These are phyloP conservation scores for Talinum fruticosum DNA, from an alignment of 148 eudicot species.

Conservation along the genomic window DNA sequence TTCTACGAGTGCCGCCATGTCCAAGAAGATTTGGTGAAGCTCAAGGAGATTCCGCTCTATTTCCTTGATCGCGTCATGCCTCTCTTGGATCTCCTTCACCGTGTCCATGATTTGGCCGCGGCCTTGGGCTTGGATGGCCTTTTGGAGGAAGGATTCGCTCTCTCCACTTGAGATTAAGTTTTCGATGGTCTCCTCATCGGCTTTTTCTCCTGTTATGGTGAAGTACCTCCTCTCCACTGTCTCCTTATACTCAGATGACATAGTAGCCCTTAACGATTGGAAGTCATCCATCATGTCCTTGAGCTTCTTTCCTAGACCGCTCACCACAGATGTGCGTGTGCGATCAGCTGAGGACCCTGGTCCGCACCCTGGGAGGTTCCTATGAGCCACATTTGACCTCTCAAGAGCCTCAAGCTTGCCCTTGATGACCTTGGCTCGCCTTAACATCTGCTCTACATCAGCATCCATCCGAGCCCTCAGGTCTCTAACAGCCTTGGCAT, in stretches of 20 bases:
- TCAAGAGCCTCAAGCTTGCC: constrained; percentile 66
- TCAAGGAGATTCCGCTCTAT: constrained; percentile 67
- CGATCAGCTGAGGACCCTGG: constrained; percentile 74
- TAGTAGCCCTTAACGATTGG: constrained; percentile 49
- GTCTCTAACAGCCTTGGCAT: constrained; percentile 55
- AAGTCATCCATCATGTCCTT: constrained; percentile 73
- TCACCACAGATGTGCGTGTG: constrained; percentile 58
- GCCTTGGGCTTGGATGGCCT: constrained; percentile 81
- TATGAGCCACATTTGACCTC: constrained; percentile 47
- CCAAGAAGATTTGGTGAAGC: constrained; percentile 72
- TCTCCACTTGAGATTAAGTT: constrained; percentile 65
- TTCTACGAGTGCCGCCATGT: constrained; percentile 83
- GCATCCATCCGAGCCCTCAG: constrained; percentile 62
- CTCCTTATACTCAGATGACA: constrained; percentile 72
- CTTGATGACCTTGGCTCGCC: constrained; percentile 59
- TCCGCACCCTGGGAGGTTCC: constrained; percentile 57
- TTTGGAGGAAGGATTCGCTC: constrained; percentile 61
- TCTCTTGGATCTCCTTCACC: constrained; percentile 73
- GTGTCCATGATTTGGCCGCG: constrained; percentile 73
- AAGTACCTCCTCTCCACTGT: constrained; percentile 66
- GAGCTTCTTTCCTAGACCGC: constrained; percentile 64
- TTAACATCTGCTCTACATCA: constrained; percentile 56
- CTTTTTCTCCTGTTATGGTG: constrained; percentile 67
- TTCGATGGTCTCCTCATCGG: constrained; percentile 65
- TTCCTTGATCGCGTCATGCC: constrained; percentile 73